phyloP scores from a whole-genome alignment of 1,284 basidiomycete species.

The Pseudozyma hubeiensis region DNA sequence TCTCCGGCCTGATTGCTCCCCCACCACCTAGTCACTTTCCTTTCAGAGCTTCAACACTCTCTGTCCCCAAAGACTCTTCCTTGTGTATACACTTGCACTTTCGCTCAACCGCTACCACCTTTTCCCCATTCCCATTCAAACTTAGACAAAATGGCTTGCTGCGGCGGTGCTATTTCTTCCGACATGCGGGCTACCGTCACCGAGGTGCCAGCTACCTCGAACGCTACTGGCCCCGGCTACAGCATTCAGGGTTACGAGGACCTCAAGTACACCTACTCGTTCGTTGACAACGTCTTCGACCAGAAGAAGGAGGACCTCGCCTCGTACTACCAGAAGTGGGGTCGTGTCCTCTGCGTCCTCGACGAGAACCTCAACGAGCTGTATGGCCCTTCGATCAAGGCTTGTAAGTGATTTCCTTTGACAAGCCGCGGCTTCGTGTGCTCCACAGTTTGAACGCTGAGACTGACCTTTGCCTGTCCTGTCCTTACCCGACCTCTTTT shows the following conservation, averaged over 20 bases:
- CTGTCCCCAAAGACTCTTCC: constrained; percentile 13
- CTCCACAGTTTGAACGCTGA: no score
- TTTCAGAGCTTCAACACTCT: constrained; percentile 40
- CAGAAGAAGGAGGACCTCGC: constrained; percentile 69
- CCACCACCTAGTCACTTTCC: constrained; percentile 26
- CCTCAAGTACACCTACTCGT: constrained; percentile 69
- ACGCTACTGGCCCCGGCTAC: constrained; percentile 60
- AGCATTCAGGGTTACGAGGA: constrained; percentile 58
- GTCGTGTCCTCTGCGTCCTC: constrained; percentile 70
- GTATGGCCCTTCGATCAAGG: constrained; percentile 65
- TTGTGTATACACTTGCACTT: constrained; percentile 20
- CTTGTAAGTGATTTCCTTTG: constrained; percentile 41
- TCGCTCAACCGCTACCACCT: constrained; percentile 32
- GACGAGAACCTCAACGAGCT: constrained; percentile 68
- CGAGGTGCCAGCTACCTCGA: constrained; percentile 57
- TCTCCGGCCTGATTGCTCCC: background rate
- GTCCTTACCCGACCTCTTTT: constrained; percentile 26
- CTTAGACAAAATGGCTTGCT: constrained; percentile 44
- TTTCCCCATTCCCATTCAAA: background rate
- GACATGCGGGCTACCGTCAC: constrained; percentile 70
- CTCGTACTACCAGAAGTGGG: constrained; percentile 70
- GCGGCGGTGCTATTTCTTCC: constrained; percentile 57
- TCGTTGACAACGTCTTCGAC: constrained; percentile 70
- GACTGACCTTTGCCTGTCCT: no score
- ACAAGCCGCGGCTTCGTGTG: background rate